Conservation (phyloP, 1,284 basidiomycete genomes). For the Ganoderma boninense region DNA sequence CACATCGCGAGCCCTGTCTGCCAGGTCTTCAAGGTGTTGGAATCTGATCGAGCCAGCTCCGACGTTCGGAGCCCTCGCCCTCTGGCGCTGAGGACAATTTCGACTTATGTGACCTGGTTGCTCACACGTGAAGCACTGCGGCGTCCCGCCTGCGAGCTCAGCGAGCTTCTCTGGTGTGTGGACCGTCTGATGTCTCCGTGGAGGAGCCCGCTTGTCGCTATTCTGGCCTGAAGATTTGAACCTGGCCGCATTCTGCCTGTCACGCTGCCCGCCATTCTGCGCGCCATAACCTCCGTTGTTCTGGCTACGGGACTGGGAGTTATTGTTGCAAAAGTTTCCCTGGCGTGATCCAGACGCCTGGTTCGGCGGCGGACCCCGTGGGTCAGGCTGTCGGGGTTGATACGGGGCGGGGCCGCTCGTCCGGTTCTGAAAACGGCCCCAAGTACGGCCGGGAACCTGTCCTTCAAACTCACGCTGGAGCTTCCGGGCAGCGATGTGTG, state of each 20-base stretch:
- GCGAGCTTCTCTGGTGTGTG: background rate
- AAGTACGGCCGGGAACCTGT: background rate
- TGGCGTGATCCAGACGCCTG: background rate
- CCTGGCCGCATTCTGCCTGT: background rate
- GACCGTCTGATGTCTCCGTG: background rate
- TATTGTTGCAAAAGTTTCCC: no score
- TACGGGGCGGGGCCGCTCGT: background rate
- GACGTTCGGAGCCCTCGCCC: background rate
- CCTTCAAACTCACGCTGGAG: background rate
- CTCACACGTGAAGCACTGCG: background rate
- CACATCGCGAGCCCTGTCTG: background rate
- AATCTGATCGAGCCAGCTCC: background rate
- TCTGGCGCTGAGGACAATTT: background rate
- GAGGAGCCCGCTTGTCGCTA: background rate
- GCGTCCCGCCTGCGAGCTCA: background rate
- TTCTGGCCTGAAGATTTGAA: no score
- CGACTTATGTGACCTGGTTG: background rate
- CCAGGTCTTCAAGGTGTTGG: background rate
- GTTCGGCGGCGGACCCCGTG: background rate
- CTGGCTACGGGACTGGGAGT: no score
- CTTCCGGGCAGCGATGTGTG: background rate
- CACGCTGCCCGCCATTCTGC: background rate
- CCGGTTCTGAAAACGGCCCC: background rate
- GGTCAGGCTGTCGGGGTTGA: background rate
- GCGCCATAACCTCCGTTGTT: no score